Conservation (phyloP, 129 eudicot species). For the Cynara cardunculus region DNA sequence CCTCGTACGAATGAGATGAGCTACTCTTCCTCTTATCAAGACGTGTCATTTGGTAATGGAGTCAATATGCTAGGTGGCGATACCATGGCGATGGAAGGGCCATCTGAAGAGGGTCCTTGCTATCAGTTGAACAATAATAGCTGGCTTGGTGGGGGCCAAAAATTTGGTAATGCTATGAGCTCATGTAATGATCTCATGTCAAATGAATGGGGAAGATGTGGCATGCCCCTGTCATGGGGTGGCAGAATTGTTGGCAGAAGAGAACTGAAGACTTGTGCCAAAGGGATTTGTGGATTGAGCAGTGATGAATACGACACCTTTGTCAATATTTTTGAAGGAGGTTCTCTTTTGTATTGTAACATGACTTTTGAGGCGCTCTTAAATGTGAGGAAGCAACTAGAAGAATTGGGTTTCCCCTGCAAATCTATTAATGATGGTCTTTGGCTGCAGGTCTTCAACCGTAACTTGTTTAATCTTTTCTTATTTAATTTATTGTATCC, state of each 20-base stretch:
- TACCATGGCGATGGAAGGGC: constrained; percentile 70
- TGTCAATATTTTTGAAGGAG: constrained; percentile 86
- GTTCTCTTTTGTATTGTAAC: constrained; percentile 86
- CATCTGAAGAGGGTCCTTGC: constrained; percentile 83
- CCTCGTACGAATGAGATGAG: constrained; percentile 37
- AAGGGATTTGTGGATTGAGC: constrained; percentile 57
- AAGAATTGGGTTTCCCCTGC: constrained; percentile 93
- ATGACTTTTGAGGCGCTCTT: constrained; percentile 95
- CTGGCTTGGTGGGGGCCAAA: constrained; percentile 76
- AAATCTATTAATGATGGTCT: constrained; percentile 96
- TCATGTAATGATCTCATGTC: constrained; percentile 58
- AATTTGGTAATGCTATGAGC: constrained; percentile 43
- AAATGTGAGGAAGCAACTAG: constrained; percentile 89
- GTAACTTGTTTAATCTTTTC: background rate
- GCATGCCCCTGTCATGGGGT: constrained; percentile 84
- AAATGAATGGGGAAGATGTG: constrained; percentile 81
- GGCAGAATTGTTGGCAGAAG: constrained; percentile 84
- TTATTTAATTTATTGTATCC: background rate
- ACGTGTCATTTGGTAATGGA: constrained; percentile 42
- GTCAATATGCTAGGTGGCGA: constrained; percentile 37
- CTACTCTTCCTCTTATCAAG: constrained; percentile 58
- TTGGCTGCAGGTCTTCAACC: constrained; percentile 87
- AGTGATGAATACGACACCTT: constrained; percentile 91
- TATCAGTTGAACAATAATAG: constrained; percentile 58
- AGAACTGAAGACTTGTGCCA: constrained; percentile 59